Percentiles rank a stretch among this genome's conserved stretches.
These are phyloP conservation scores for Angomonas ambiguus DNA, from an alignment of 208 protist genomes.

Conservation along the genomic window DNA sequence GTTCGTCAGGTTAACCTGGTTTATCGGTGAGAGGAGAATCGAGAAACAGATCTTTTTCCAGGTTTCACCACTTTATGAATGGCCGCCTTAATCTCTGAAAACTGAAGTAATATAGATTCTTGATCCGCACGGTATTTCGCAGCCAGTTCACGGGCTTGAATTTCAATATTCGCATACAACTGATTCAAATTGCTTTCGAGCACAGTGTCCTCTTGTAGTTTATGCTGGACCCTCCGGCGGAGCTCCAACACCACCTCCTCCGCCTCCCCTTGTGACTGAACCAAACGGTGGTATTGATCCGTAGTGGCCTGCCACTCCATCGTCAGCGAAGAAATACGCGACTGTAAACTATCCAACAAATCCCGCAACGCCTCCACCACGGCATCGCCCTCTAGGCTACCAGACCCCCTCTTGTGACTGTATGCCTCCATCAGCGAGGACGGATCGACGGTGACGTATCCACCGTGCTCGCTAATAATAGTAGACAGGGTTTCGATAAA, in stretches of 20 bases:
- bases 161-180: slow-evolving; percentile 65
- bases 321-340: slow-evolving; percentile 12
- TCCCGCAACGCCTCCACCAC: slow-evolving; percentile 27
- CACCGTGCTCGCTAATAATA: background rate
- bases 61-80: slow-evolving; percentile 53
- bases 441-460: background rate
- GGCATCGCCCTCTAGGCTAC: slow-evolving; percentile 12
- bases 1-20: too few relatives aligned
- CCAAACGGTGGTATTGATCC: slow-evolving; percentile 44
- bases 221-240: slow-evolving; percentile 62
- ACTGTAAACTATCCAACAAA: slow-evolving; percentile 29
- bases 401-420: background rate
- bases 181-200: slow-evolving; percentile 66
- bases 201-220: slow-evolving; percentile 65
- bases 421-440: background rate
- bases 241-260: slow-evolving; percentile 66
- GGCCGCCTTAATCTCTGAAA: slow-evolving; percentile 51
- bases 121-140: slow-evolving; percentile 78
- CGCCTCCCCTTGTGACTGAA: slow-evolving; percentile 48
- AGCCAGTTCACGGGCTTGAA: slow-evolving; percentile 77
- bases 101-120: slow-evolving; percentile 69
- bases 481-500: background rate
- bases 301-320: slow-evolving; percentile 48
- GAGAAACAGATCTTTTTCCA: slow-evolving; percentile 8
- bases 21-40: background rate